Conservation (phyloP, 108 stramenopile species). For the Fragilariopsis cylindrus region DNA sequence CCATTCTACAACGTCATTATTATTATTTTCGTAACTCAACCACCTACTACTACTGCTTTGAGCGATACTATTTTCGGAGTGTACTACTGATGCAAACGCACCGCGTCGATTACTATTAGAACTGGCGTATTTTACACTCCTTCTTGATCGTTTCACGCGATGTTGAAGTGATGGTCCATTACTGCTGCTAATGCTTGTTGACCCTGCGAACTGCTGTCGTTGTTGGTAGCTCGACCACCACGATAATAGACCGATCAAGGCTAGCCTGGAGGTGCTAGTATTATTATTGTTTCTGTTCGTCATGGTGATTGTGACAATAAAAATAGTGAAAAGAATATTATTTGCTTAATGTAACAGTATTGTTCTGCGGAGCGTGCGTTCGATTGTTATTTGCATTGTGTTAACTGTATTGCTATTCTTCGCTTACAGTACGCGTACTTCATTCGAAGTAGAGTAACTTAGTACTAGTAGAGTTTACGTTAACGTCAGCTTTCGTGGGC, state of each 20-base stretch:
- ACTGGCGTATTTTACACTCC: slow-evolving; percentile 5
- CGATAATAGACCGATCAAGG: slow-evolving; percentile 14
- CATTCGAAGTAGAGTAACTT: no score
- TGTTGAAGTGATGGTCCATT: slow-evolving; percentile 20
- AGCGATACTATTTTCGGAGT: not conserved
- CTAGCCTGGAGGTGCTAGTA: not conserved
- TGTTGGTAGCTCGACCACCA: slow-evolving; percentile 16
- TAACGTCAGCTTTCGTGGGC: no score
- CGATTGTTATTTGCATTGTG: no score
- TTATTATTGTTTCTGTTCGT: no score
- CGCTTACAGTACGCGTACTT: no score
- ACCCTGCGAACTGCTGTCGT: not conserved
- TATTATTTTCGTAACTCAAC: not conserved
- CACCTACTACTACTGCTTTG: slow-evolving; percentile 2
- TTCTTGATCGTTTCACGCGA: slow-evolving; percentile 17
- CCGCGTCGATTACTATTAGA: not conserved
- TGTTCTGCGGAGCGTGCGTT: no score
- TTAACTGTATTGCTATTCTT: no score
- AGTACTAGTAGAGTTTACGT: no score
- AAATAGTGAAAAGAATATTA: no score
- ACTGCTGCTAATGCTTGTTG: slow-evolving; percentile 4
- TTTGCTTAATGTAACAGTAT: no score
- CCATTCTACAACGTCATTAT: slow-evolving; percentile 6
- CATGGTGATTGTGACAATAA: no score
- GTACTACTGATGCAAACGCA: slow-evolving; percentile 4